Conservation (phyloP, 2,329 filamentous ascomycete genomes). For the Botrytis cinerea region DNA sequence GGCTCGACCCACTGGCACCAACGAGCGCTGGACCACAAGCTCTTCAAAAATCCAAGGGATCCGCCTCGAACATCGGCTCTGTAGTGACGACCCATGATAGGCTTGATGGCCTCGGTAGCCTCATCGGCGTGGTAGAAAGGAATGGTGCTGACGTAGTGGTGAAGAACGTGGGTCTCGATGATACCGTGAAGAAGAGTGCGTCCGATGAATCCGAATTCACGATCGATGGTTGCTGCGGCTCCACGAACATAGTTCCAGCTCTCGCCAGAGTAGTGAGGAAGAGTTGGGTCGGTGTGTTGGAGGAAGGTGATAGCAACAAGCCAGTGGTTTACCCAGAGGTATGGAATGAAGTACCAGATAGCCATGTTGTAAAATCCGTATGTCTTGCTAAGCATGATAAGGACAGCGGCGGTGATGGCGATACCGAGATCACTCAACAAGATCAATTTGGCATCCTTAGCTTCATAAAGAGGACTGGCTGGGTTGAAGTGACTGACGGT, state of each 20-base stretch:
- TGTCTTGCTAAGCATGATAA: conserved; percentile 65
- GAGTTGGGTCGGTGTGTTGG: conserved; percentile 92
- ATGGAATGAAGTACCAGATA: conserved; percentile 94
- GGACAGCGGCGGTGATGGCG: conserved; percentile 57
- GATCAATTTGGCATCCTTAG: conserved; percentile 86
- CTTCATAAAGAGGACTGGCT: conserved; percentile 84
- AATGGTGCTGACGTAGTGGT: conserved; percentile 95
- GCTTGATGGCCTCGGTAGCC: conserved; percentile 90
- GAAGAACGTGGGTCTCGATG: conserved; percentile 71
- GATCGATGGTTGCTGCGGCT: conserved; percentile 92
- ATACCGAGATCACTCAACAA: conserved; percentile 83
- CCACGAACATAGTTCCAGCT: conserved; percentile 94
- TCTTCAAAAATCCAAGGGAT: conserved; percentile 76
- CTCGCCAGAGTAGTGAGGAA: conserved; percentile 85
- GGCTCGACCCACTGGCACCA: conserved; percentile 99
- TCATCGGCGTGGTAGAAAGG: conserved; percentile 97
- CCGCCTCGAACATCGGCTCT: conserved; percentile 78
- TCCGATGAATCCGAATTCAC: conserved; percentile 95
- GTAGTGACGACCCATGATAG: conserved; percentile 95
- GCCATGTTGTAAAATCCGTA: conserved; percentile 85
- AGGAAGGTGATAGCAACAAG: conserved; percentile 97
- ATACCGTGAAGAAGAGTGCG: conserved; percentile 41
- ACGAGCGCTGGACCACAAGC: conserved; percentile 78
- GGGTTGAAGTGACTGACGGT: conserved; percentile 97
- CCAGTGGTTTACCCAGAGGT: conserved; percentile 99